Conservation (phyloP, 345 rosid species). For the Nephelium lappaceum region DNA sequence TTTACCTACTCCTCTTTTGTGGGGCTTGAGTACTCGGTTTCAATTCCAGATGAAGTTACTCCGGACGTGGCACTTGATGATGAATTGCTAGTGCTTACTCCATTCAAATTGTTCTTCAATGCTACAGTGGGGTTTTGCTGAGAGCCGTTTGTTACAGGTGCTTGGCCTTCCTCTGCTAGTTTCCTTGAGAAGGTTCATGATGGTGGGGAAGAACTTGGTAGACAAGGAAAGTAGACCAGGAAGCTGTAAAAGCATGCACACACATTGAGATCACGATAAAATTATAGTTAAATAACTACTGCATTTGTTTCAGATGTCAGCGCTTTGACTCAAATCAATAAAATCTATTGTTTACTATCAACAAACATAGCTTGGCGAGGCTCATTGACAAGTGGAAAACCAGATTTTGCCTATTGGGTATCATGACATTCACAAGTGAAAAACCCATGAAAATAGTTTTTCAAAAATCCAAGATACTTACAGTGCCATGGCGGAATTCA, state of each 20-base stretch:
- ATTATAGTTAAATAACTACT: not conserved
- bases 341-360: not conserved
- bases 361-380: not conserved
- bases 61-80: slow-evolving; percentile 59
- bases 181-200: slow-evolving; percentile 89
- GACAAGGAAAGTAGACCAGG: slow-evolving; percentile 87
- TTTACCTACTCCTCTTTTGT: slow-evolving; percentile 55
- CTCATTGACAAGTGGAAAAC: not conserved
- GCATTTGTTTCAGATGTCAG: not conserved
- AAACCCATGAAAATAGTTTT: not conserved
- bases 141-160: slow-evolving; percentile 41
- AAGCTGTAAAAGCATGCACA: slow-evolving; percentile 54
- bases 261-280: not conserved
- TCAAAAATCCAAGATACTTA: slow-evolving; percentile 40
- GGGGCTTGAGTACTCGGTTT: slow-evolving; percentile 44
- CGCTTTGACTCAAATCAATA: not conserved
- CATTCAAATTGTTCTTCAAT: slow-evolving; percentile 42
- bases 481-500: slow-evolving; percentile 87
- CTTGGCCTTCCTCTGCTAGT: slow-evolving; percentile 76
- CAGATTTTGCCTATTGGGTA: not conserved
- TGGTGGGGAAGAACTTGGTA: slow-evolving; percentile 79
- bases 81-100: slow-evolving; percentile 39
- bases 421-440: not conserved
- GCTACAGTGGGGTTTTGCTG: slow-evolving; percentile 42
- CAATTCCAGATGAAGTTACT: slow-evolving; percentile 39